phyloP scores from a whole-genome alignment of 1,284 basidiomycete genomes.

The Volvariella volvacea region DNA sequence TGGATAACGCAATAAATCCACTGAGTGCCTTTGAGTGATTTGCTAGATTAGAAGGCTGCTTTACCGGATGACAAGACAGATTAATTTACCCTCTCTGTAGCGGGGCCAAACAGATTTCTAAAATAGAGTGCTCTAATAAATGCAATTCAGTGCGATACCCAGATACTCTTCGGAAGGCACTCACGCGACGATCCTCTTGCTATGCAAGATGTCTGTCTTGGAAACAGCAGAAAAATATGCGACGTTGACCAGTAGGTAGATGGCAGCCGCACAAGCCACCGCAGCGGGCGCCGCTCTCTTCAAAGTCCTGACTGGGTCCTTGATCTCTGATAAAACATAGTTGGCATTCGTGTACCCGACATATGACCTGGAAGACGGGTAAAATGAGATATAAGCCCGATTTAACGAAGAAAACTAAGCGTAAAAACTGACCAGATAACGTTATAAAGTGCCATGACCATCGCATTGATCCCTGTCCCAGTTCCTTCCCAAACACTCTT shows the following conservation, averaged over 20 bases:
- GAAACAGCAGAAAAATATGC: slow-evolving; percentile 67
- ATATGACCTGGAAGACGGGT: slow-evolving; percentile 64
- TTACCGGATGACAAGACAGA: background rate
- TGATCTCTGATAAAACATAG: slow-evolving; percentile 63
- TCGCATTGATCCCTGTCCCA: slow-evolving; percentile 41
- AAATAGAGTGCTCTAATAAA: slow-evolving; percentile 53
- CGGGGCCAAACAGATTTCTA: slow-evolving; percentile 56
- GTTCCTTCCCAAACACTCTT: slow-evolving; percentile 51
- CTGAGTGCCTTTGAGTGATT: slow-evolving; percentile 48
- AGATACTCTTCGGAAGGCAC: slow-evolving; percentile 15
- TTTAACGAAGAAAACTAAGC: background rate
- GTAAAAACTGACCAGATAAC: slow-evolving; percentile 49
- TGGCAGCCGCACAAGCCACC: slow-evolving; percentile 44
- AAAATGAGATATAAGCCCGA: background rate
- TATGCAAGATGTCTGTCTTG: slow-evolving; percentile 56
- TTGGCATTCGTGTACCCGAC: slow-evolving; percentile 67
- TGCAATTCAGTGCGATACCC: background rate
- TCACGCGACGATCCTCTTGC: slow-evolving; percentile 56
- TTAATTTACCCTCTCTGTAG: slow-evolving; percentile 43
- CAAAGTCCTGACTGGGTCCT: slow-evolving; percentile 59
- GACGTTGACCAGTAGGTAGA: slow-evolving; percentile 58
- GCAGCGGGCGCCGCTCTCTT: slow-evolving; percentile 61
- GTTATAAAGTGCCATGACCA: slow-evolving; percentile 55
- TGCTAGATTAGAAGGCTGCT: slow-evolving; percentile 4
- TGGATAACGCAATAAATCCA: slow-evolving; percentile 54